phyloP scores from a whole-genome alignment of 768 basidiomycete species.

The Lactarius akahatsu region DNA sequence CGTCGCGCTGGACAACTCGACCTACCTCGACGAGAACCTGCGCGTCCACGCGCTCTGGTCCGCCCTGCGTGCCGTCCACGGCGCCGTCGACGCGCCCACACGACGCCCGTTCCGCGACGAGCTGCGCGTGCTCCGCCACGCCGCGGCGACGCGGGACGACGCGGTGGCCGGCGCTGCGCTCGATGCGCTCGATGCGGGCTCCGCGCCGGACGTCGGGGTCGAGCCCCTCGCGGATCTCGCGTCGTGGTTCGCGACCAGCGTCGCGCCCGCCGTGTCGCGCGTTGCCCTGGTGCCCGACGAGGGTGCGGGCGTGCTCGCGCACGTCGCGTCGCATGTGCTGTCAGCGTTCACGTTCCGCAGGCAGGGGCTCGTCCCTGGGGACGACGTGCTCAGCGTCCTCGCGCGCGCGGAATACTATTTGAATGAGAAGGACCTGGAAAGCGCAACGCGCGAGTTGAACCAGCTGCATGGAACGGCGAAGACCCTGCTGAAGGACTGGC shows the following conservation, averaged over 20 bases:
- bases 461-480: constrained; percentile 82
- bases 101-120: constrained; percentile 89
- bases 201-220: constrained; percentile 75
- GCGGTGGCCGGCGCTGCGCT: constrained; percentile 63
- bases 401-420: constrained; percentile 87
- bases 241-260: constrained; percentile 84
- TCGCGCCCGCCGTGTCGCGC: constrained; percentile 78
- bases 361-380: constrained; percentile 74
- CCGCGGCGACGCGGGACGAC: constrained; percentile 70
- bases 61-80: constrained; percentile 76
- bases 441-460: constrained; percentile 87
- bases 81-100: constrained; percentile 58
- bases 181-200: constrained; percentile 65
- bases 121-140: constrained; percentile 76
- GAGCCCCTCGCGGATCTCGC: constrained; percentile 88
- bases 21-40: constrained; percentile 90
- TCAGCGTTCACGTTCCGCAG: constrained; percentile 77
- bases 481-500: constrained; percentile 78
- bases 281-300: constrained; percentile 94
- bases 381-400: constrained; percentile 83
- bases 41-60: constrained; percentile 92
- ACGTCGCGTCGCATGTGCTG: constrained; percentile 76
- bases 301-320: constrained; percentile 84
- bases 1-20: constrained; percentile 86
- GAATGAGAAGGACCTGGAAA: constrained; percentile 90